These are phyloP conservation scores for Naganishia cerealis DNA, from an alignment of 1,284 basidiomycete genomes.

Conservation along the genomic window DNA sequence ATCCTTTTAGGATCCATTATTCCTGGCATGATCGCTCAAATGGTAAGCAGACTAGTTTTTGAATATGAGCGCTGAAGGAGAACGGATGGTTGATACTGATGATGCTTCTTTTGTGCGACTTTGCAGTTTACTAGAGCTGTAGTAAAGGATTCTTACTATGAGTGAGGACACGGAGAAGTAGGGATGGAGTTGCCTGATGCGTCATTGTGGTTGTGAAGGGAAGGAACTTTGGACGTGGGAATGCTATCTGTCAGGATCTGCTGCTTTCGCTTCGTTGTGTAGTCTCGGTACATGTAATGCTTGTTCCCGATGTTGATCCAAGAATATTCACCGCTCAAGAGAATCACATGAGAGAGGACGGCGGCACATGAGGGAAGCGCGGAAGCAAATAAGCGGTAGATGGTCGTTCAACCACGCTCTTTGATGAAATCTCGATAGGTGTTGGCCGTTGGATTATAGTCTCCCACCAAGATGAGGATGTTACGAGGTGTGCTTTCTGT, in stretches of 20 bases:
- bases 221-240: too few species aligned
- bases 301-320: too few species aligned
- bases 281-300: too few species aligned
- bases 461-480: neutral
- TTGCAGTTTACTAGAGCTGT: too few species aligned
- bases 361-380: slow-evolving; percentile 6
- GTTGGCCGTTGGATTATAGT: too few species aligned
- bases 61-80: neutral
- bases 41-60: neutral
- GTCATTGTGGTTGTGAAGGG: too few species aligned
- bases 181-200: too few species aligned
- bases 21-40: slow-evolving; percentile 26
- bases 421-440: neutral
- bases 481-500: too few species aligned
- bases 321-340: neutral
- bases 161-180: too few species aligned
- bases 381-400: slow-evolving; percentile 7
- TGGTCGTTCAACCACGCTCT: slow-evolving; percentile 2
- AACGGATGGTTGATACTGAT: neutral
- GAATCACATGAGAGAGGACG: neutral
- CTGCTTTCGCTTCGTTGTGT: too few species aligned
- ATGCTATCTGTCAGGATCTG: too few species aligned
- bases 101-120: neutral
- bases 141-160: too few species aligned
- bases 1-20: slow-evolving; percentile 26